Percentiles rank a stretch among this genome's conserved stretches.
These are phyloP conservation scores for Ophiosphaerella narmari DNA, from an alignment of 2,329 filamentous ascomycete genomes.

Conservation along the genomic window DNA sequence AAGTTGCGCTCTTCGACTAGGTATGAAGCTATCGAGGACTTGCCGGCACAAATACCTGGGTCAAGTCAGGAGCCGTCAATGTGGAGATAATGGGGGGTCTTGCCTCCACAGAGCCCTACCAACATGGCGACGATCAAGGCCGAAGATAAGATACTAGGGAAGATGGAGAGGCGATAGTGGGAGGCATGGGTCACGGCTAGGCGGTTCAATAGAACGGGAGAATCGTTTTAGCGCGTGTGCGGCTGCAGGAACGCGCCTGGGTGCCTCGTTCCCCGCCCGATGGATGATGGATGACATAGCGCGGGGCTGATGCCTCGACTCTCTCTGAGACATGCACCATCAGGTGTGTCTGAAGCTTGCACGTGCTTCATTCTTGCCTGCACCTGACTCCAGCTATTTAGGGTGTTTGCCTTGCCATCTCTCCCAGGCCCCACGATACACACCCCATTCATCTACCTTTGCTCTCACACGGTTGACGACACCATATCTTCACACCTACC, in stretches of 20 bases:
- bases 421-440: neutral
- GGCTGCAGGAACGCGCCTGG: slow-evolving; percentile 31
- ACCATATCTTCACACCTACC: slow-evolving; percentile 7
- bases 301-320: slow-evolving; percentile 6
- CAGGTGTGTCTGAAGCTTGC: slow-evolving; percentile 27
- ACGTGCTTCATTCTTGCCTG: slow-evolving; percentile 22
- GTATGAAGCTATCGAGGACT: slow-evolving; percentile 86
- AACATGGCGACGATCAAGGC: slow-evolving; percentile 59
- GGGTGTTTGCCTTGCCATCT: neutral
- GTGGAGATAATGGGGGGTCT: slow-evolving; percentile 9
- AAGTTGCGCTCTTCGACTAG: slow-evolving; percentile 85
- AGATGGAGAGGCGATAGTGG: neutral
- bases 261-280: slow-evolving; percentile 1
- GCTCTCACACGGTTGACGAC: slow-evolving; percentile 3
- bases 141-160: neutral
- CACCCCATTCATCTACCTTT: neutral
- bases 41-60: slow-evolving; percentile 88
- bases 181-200: neutral
- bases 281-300: slow-evolving; percentile 16
- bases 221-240: slow-evolving; percentile 9
- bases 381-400: slow-evolving; percentile 25
- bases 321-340: slow-evolving; percentile 21
- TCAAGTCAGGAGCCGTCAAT: slow-evolving; percentile 14
- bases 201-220: slow-evolving; percentile 2
- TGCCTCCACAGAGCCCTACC: slow-evolving; percentile 68